Evolutionary conservation across 495 filamentous ascomycete genomes (phyloP).

Genomic region (Aspergillus sclerotioniger): DNA sequence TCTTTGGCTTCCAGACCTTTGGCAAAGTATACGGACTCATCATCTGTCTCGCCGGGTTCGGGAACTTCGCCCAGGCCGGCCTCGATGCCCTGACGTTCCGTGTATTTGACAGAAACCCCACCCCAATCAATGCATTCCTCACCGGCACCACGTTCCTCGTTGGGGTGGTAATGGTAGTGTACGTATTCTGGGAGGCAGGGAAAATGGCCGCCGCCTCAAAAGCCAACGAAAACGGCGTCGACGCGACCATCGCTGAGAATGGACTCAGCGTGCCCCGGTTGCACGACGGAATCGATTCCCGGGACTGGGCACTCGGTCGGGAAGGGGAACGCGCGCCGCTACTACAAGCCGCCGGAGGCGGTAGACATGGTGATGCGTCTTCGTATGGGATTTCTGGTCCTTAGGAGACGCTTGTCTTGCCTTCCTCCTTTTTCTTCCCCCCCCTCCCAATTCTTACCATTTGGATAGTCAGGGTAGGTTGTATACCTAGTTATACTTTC

Average conservation of each 20-base stretch:
- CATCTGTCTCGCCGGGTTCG: slow-evolving; percentile 81
- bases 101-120: slow-evolving; percentile 67
- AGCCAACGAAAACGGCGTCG: neutral
- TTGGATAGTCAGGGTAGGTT: too few relatives aligned
- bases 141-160: slow-evolving; percentile 58
- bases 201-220: slow-evolving; percentile 4
- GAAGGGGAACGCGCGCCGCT: slow-evolving; percentile 5
- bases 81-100: slow-evolving; percentile 79
- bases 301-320: slow-evolving; percentile 19
- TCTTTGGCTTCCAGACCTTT: slow-evolving; percentile 94
- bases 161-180: slow-evolving; percentile 58
- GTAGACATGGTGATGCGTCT: neutral
- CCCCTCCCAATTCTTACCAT: too few relatives aligned
- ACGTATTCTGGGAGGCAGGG: slow-evolving; percentile 47
- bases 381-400: slow-evolving; percentile 12
- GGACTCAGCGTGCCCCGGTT: slow-evolving; percentile 7
- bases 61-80: slow-evolving; percentile 83
- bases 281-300: slow-evolving; percentile 8
- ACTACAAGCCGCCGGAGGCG: slow-evolving; percentile 1
- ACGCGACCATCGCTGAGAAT: neutral
- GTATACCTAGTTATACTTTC: too few relatives aligned
- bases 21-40: slow-evolving; percentile 95
- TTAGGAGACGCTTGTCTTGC: neutral
- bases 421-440: too few relatives aligned
- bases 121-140: slow-evolving; percentile 74